Conservation (phyloP, 768 basidiomycete genomes). For the Boletus reticulatus region DNA sequence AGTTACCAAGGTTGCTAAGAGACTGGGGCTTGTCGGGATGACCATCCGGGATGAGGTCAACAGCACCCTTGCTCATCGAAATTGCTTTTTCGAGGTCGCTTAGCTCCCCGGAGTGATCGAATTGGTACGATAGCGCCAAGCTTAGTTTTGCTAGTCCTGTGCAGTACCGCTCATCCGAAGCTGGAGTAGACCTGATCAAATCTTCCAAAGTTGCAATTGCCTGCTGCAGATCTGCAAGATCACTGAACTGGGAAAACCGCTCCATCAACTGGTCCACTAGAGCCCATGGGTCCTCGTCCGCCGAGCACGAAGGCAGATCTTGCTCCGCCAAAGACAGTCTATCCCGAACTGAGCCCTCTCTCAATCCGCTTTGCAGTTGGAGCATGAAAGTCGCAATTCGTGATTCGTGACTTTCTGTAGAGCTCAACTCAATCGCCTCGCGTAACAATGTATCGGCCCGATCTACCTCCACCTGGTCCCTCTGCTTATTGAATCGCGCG, state of each 20-base stretch:
- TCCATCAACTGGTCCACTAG: neutral
- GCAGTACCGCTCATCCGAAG: neutral
- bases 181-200: neutral
- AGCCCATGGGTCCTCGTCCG: neutral
- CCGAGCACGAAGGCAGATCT: neutral
- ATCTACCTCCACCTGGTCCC: neutral
- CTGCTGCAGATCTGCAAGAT: neutral
- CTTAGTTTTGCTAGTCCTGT: neutral
- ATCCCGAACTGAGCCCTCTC: neutral
- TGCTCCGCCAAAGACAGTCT: neutral
- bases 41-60: too few species aligned
- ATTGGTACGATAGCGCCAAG: neutral
- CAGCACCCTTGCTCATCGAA: too few species aligned
- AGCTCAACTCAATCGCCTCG: neutral
- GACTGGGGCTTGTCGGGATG: too few species aligned
- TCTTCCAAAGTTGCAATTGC: neutral
- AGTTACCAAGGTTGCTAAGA: too few species aligned
- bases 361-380: neutral
- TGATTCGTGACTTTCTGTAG: neutral
- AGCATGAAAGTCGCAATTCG: neutral
- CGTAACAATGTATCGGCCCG: neutral
- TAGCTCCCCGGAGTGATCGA: neutral
- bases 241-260: neutral
- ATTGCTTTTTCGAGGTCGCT: too few species aligned
- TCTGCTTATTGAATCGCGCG: neutral